Conservation (phyloP, 2,329 filamentous ascomycete genomes). For the Drechmeria coniospora region DNA sequence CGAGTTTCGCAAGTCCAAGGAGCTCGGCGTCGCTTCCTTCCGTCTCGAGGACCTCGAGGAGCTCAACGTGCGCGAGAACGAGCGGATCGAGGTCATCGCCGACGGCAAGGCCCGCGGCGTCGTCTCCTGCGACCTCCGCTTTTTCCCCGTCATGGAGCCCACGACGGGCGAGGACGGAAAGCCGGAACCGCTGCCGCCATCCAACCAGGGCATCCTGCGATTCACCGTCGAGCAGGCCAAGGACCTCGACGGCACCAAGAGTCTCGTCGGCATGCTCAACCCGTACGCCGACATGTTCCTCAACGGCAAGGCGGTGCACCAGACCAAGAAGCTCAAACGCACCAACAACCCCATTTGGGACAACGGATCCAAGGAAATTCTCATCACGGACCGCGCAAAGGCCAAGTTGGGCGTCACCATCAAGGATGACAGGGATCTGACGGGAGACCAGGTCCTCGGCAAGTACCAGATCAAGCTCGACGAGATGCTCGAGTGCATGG, state of each 20-base stretch:
- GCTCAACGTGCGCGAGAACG: conserved; percentile 63
- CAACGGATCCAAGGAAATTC: conserved; percentile 79
- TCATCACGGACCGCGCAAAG: conserved; percentile 84
- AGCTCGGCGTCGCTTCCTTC: conserved; percentile 78
- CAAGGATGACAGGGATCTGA: conserved; percentile 86
- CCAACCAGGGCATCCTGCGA: conserved; percentile 83
- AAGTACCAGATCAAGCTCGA: conserved; percentile 92
- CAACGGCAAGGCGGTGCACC: conserved; percentile 82
- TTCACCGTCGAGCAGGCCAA: conserved; percentile 95
- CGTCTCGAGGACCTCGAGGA: conserved; percentile 68
- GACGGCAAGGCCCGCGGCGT: conserved; percentile 75
- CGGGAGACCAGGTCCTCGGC: conserved; percentile 69
- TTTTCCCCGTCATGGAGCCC: conserved; percentile 81
- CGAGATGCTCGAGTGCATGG: conserved; percentile 80
- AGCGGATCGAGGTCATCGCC: conserved; percentile 68
- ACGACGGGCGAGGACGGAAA: conserved; percentile 61
- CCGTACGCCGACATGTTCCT: conserved; percentile 80
- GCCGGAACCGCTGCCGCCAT: conserved; percentile 66
- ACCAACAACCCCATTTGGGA: conserved; percentile 97
- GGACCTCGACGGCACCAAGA: conserved; percentile 83
- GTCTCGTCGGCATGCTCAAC: conserved; percentile 77
- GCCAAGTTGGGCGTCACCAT: conserved; percentile 83
- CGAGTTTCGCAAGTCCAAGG: conserved; percentile 90
- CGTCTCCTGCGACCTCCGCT: conserved; percentile 69
- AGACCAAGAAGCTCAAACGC: conserved; percentile 83